Base-by-base conservation (phyloP, 306 rosid species). In the Albizia julibrissin region DNA sequence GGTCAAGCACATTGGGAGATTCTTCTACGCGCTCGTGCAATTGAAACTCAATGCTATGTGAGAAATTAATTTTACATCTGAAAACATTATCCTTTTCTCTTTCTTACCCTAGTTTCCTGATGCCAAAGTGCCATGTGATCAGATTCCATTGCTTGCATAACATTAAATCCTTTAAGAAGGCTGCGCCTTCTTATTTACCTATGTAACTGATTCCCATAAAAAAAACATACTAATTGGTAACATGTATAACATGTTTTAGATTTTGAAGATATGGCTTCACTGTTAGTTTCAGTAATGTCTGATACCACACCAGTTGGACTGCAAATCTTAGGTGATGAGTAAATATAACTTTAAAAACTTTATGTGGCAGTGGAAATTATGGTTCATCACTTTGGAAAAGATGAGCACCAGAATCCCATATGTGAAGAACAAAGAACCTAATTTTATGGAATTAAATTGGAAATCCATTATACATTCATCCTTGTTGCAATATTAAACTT, bases 1-100 rank as follows among this genome's bases (percentile, higher is more conserved):
- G 99, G 98, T 74, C 90, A 82, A 87, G 99, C 98, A 26, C 99
- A 95, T 78, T 95, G 97, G 99, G 99, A 95, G 90, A 75, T 91
- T 86, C 99, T 95, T 85, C 97, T 95, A 44, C 92, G 96, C 72
- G 93, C 98, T 76, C 96, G 99, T 79, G 99, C 99, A 86, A 89
- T 93, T 85, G 98, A 95, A 86, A 93, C 87, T 84, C 99, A 95
- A 66, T 95, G 99, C 85, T 95, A 89, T 71, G 98, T 95, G 90
- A 81, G 86, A 80, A 75, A 68, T 78, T 65, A 29, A 56, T 79
- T 83, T 79, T 70, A 67, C 76, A 39, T 86, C 10, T 78, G 29
- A n/a, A 70, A 26, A 40, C 71, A 43, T 16, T 79, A 3, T 18
- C 64, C 76, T 40, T 58, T 58, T 42, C 42, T 52, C 46, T 26